A percentile compares a stretch with the other conserved stretches of the same genome.
These are phyloP conservation scores for Leishmania braziliensis DNA, from an alignment of 208 protist genomes.

Conservation along the genomic window DNA sequence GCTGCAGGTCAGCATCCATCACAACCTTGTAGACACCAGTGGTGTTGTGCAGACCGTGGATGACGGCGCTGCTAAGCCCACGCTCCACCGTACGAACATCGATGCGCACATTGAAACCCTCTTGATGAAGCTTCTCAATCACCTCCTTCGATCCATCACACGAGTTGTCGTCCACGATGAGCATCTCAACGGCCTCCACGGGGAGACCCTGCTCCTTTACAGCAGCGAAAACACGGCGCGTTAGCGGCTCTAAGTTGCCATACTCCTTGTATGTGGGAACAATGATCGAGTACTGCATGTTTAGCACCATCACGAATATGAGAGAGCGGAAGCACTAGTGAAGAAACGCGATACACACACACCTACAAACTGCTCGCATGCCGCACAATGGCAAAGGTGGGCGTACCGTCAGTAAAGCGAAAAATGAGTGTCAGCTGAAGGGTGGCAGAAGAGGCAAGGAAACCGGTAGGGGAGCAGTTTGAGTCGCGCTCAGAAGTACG, in stretches of 20 bases:
- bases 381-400: not conserved
- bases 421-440: no score
- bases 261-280: constrained; percentile 89
- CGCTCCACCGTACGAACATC: constrained; percentile 81
- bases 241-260: constrained; percentile 81
- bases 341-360: not conserved
- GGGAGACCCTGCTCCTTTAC: constrained; percentile 45
- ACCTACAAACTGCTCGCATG: not conserved
- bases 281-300: constrained; percentile 73
- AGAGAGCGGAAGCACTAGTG: not conserved
- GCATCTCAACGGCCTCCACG: constrained; percentile 58
- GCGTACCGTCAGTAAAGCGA: not conserved
- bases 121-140: constrained; percentile 51
- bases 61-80: constrained; percentile 89
- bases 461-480: not conserved
- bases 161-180: constrained; percentile 92
- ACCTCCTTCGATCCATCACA: constrained; percentile 86
- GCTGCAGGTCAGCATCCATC: constrained; percentile 94
- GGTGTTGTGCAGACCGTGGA: constrained; percentile 71
- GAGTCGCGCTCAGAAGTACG: not conserved
- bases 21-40: constrained; percentile 71
- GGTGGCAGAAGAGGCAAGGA: not conserved
- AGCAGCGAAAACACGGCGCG: constrained; percentile 71
- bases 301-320: not conserved
- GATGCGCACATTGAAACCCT: constrained; percentile 79